Evolutionary conservation across 2,329 filamentous ascomycete genomes (phyloP).

Genomic region (Paracamarosporium sp.): DNA sequence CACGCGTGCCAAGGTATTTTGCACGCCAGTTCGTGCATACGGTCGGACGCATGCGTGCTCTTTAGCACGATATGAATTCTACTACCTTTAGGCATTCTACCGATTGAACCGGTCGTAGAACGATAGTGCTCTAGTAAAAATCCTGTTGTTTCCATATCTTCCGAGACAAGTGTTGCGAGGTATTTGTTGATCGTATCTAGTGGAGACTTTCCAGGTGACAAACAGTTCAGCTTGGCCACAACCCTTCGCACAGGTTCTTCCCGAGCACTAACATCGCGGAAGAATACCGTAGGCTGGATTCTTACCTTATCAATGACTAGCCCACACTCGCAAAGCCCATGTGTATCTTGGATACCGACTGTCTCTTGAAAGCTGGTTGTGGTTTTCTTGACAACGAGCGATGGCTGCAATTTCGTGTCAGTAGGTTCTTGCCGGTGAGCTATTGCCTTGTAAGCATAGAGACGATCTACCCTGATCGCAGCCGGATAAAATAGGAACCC

Average conservation of each 20-base stretch:
- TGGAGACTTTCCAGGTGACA: not conserved
- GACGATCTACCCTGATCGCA: too few relatives aligned
- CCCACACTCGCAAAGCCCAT: not conserved
- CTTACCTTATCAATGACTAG: not conserved
- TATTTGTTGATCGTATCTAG: not conserved
- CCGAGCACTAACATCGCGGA: not conserved
- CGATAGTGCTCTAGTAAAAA: not conserved
- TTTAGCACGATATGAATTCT: not conserved
- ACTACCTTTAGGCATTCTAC: not conserved
- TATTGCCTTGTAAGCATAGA: too few relatives aligned
- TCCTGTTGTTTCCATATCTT: not conserved
- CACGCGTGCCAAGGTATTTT: not conserved
- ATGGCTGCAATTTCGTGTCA: too few relatives aligned
- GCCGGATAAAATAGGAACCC: too few relatives aligned
- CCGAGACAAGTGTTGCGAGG: not conserved
- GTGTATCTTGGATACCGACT: not conserved
- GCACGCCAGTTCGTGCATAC: not conserved
- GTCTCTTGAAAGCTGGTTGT: not conserved
- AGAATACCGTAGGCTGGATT: not conserved
- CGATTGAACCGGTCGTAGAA: not conserved
- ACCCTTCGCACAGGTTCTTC: not conserved
- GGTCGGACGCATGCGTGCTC: not conserved
- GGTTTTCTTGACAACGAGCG: too few relatives aligned
- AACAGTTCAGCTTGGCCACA: not conserved
- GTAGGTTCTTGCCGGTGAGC: too few relatives aligned